Percentiles rank a stretch among this genome's conserved stretches.
Conservation (phyloP, 2,329 filamentous ascomycete species). For the Orbilia oligospora region DNA sequence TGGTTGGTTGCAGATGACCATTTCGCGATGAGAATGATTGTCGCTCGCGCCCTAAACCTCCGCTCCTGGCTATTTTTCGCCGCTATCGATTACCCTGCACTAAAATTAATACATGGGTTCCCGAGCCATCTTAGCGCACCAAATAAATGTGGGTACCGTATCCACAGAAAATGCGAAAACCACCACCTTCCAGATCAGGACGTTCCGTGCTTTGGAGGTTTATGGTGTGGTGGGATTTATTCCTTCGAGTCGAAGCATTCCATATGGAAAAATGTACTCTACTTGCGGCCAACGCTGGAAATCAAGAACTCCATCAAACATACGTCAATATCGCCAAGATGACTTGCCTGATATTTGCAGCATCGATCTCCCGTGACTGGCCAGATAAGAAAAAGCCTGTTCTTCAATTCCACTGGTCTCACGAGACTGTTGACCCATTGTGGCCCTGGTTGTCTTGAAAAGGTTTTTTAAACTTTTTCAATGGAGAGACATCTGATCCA, state of each 20-base stretch:
- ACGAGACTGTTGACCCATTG: slow-evolving; percentile 43
- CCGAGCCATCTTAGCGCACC: slow-evolving; percentile 38
- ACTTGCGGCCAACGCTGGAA: neutral
- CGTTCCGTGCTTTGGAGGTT: slow-evolving; percentile 32
- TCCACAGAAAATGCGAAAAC: slow-evolving; percentile 36
- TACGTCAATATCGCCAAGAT: slow-evolving; percentile 1
- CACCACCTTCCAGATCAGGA: slow-evolving; percentile 58
- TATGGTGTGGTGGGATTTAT: slow-evolving; percentile 35
- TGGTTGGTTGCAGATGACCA: slow-evolving; percentile 39
- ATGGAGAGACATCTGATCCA: slow-evolving; percentile 23
- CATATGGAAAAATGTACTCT: neutral
- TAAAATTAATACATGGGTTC: slow-evolving; percentile 40
- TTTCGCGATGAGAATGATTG: slow-evolving; percentile 44
- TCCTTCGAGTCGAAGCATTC: neutral
- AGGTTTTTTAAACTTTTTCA: slow-evolving; percentile 8
- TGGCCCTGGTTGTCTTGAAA: slow-evolving; percentile 27
- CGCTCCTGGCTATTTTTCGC: slow-evolving; percentile 55
- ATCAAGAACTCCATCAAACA: slow-evolving; percentile 14
- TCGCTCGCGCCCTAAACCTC: slow-evolving; percentile 49
- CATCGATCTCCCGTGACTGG: slow-evolving; percentile 24
- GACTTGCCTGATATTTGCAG: slow-evolving; percentile 25
- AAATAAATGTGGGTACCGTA: slow-evolving; percentile 22
- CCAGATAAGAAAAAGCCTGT: slow-evolving; percentile 33
- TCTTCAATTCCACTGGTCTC: slow-evolving; percentile 13
- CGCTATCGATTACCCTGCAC: slow-evolving; percentile 56